A percentile compares a stretch with the other conserved stretches of the same genome.
phyloP scores from a whole-genome alignment of 2,329 filamentous ascomycete genomes.

The Pseudogymnoascus sp. region DNA sequence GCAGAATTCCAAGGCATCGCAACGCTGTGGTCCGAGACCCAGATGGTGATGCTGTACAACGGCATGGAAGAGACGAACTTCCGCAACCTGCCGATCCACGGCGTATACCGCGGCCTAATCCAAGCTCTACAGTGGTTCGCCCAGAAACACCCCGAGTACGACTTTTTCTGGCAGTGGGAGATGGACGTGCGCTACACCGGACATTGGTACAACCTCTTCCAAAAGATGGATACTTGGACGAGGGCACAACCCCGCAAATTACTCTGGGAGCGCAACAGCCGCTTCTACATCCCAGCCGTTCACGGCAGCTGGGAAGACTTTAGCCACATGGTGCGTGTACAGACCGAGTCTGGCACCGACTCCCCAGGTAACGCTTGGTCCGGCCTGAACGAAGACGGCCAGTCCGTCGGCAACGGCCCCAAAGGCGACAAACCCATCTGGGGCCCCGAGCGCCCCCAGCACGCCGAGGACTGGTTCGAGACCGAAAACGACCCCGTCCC shows the following conservation, averaged over 20 bases:
- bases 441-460: conserved; percentile 67
- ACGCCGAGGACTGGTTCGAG: conserved; percentile 63
- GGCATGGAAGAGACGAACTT: conserved; percentile 71
- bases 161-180: conserved; percentile 92
- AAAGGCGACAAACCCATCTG: conserved; percentile 60
- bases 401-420: conserved; percentile 22
- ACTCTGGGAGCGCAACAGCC: conserved; percentile 69
- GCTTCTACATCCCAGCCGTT: conserved; percentile 68
- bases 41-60: conserved; percentile 87
- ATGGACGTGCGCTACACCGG: conserved; percentile 88
- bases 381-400: conserved; percentile 31
- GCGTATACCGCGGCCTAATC: conserved; percentile 83
- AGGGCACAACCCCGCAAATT: conserved; percentile 67
- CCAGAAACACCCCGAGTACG: conserved; percentile 78
- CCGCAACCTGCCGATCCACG: conserved; percentile 68
- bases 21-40: conserved; percentile 86
- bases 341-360: conserved; percentile 60
- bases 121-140: conserved; percentile 96
- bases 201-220: conserved; percentile 70
- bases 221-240: conserved; percentile 61
- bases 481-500: conserved; percentile 64
- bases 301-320: conserved; percentile 78
- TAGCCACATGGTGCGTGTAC: conserved; percentile 64
- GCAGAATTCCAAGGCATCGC: conserved; percentile 82
- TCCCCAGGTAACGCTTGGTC: conserved; percentile 61